phyloP scores from a whole-genome alignment of 495 filamentous ascomycete species.

The Thozetella sp. region DNA sequence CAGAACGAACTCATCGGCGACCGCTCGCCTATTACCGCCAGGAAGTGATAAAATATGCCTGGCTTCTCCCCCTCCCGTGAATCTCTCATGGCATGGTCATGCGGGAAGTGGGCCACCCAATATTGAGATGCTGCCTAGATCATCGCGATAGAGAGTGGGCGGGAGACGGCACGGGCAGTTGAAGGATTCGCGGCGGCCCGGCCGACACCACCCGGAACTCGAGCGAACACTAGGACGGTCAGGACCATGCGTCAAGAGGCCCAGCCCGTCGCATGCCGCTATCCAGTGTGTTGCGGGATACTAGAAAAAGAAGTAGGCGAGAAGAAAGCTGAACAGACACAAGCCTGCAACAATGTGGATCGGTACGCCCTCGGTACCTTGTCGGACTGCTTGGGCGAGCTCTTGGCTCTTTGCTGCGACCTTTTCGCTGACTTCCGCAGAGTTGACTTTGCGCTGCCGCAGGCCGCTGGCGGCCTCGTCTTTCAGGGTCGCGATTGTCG shows the following conservation, averaged over 20 bases:
- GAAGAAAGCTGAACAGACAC: slow-evolving; percentile 86
- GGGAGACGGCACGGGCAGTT: no score
- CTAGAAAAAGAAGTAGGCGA: slow-evolving; percentile 95
- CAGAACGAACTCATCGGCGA: no score
- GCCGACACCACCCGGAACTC: no score
- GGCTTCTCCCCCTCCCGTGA: no score
- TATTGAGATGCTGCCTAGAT: no score
- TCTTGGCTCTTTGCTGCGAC: slow-evolving; percentile 45
- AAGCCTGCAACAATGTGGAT: slow-evolving; percentile 80
- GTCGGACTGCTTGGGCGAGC: slow-evolving; percentile 54
- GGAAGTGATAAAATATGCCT: no score
- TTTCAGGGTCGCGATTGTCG: slow-evolving; percentile 69
- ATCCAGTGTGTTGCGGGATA: background rate
- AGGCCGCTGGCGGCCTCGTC: slow-evolving; percentile 66
- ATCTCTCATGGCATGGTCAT: no score
- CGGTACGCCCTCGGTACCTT: slow-evolving; percentile 75
- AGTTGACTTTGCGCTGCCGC: slow-evolving; percentile 67
- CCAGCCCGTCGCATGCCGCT: background rate
- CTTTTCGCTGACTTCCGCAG: slow-evolving; percentile 36
- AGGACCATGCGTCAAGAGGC: background rate
- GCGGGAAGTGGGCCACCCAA: no score
- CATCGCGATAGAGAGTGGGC: no score
- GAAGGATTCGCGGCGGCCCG: no score
- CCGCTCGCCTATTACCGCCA: background rate
- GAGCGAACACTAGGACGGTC: no score